Evolutionary conservation across 495 filamentous ascomycete species (phyloP).

Genomic region (Trichoderma parareesei): DNA sequence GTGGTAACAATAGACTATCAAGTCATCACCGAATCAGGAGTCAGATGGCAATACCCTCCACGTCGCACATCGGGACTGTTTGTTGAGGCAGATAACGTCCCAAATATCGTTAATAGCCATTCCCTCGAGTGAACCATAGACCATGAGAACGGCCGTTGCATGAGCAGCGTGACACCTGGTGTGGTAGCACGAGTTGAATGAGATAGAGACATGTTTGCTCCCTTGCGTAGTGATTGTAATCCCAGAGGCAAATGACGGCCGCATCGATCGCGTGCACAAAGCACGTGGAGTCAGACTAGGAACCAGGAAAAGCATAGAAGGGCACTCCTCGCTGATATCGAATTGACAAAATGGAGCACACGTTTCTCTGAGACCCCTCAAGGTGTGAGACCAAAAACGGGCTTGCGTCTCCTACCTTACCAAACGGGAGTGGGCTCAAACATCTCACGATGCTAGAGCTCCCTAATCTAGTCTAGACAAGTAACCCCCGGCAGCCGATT

Average conservation of each 20-base stretch:
- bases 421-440: constrained; percentile 3
- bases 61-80: neutral
- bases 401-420: neutral
- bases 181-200: neutral
- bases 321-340: neutral
- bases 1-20: no score
- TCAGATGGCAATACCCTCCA: neutral
- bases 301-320: neutral
- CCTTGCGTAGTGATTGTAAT: neutral
- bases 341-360: no score
- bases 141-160: neutral
- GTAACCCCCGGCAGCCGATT: neutral
- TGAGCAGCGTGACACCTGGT: neutral
- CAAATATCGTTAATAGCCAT: neutral
- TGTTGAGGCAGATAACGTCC: neutral
- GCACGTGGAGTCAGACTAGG: neutral
- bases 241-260: neutral
- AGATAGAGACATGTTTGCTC: neutral
- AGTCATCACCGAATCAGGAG: no score
- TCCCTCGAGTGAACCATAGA: no score
- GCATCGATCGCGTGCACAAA: neutral
- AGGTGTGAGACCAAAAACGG: neutral
- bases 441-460: constrained; percentile 2
- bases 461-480: neutral
- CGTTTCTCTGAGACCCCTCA: neutral